These are phyloP conservation scores for Tulasnella sp. DNA, from an alignment of 768 basidiomycete genomes.

Conservation along the genomic window DNA sequence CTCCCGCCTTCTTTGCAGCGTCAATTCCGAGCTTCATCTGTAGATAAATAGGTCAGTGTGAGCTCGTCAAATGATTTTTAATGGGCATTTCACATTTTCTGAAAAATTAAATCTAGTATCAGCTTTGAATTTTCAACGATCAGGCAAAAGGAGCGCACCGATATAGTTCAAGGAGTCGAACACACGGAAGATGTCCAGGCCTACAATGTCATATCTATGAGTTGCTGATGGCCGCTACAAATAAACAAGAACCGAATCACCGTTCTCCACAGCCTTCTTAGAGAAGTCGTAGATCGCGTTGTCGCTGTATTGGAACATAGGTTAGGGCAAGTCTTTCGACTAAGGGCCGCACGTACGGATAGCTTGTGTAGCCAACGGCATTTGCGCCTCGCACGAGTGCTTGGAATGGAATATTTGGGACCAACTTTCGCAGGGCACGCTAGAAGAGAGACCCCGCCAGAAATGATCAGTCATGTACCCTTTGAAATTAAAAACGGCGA, in stretches of 20 bases:
- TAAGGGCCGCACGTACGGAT: constrained; percentile 55
- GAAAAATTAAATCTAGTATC: constrained; percentile 4
- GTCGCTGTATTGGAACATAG: constrained; percentile 41
- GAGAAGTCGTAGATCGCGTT: constrained; percentile 99
- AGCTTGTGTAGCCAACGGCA: constrained; percentile 97
- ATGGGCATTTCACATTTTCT: constrained; percentile 55
- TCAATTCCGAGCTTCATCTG: constrained; percentile 98
- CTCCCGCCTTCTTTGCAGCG: constrained; percentile 98
- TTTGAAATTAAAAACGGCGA: background rate
- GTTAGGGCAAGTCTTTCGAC: background rate
- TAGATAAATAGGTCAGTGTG: background rate
- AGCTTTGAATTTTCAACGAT: background rate
- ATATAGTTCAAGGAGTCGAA: constrained; percentile 99
- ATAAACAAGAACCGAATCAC: constrained; percentile 25
- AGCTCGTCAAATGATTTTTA: constrained; percentile 17
- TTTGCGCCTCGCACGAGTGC: constrained; percentile 98
- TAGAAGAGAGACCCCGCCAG: constrained; percentile 24
- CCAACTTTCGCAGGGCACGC: constrained; percentile 87
- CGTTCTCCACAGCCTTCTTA: constrained; percentile 99
- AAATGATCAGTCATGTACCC: background rate
- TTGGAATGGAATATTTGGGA: constrained; percentile 97
- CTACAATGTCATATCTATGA: background rate
- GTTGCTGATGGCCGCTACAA: background rate
- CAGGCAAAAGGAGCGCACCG: constrained; percentile 39
- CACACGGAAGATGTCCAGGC: constrained; percentile 95